Percentiles rank a stretch among this genome's conserved stretches.
These are phyloP conservation scores for Pythium aristosporum DNA, from an alignment of 352 stramenopile species.

Conservation along the genomic window DNA sequence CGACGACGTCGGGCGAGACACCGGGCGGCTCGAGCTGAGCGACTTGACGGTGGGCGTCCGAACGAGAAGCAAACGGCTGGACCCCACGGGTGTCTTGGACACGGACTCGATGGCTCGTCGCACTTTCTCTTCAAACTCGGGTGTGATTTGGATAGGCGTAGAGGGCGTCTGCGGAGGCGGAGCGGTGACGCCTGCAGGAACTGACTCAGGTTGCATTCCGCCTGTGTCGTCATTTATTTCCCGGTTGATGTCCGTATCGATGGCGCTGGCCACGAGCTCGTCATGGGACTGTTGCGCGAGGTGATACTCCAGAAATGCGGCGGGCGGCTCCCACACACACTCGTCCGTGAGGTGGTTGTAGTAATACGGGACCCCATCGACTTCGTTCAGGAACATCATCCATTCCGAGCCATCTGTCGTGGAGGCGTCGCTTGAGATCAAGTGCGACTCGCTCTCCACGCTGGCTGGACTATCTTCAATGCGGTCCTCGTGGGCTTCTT, in stretches of 20 bases:
- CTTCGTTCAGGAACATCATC: constrained; percentile 74
- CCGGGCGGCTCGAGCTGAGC: not conserved
- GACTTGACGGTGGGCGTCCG: constrained; percentile 36
- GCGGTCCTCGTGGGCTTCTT: not conserved
- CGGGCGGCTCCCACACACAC: constrained; percentile 66
- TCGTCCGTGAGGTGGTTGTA: constrained; percentile 59
- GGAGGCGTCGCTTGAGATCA: not conserved
- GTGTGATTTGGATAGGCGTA: constrained; percentile 26
- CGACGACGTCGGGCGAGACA: constrained; percentile 15
- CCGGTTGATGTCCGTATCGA: not conserved
- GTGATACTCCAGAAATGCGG: constrained; percentile 49
- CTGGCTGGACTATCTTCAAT: not conserved
- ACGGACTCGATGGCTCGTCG: constrained; percentile 42
- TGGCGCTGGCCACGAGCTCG: not conserved
- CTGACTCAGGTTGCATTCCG: not conserved
- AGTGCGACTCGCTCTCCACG: not conserved
- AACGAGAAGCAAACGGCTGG: constrained; percentile 44
- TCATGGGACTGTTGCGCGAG: not conserved
- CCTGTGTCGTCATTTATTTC: not conserved
- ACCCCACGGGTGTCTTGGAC: constrained; percentile 44
- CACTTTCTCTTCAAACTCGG: constrained; percentile 59
- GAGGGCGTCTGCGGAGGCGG: not conserved
- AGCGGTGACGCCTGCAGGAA: not conserved
- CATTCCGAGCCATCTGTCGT: constrained; percentile 30
- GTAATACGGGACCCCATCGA: constrained; percentile 66